Evolutionary conservation across 768 basidiomycete species (phyloP), one percentile per base, ranked within the genome.

Genomic region (Clitopilus passeckerianus): DNA sequence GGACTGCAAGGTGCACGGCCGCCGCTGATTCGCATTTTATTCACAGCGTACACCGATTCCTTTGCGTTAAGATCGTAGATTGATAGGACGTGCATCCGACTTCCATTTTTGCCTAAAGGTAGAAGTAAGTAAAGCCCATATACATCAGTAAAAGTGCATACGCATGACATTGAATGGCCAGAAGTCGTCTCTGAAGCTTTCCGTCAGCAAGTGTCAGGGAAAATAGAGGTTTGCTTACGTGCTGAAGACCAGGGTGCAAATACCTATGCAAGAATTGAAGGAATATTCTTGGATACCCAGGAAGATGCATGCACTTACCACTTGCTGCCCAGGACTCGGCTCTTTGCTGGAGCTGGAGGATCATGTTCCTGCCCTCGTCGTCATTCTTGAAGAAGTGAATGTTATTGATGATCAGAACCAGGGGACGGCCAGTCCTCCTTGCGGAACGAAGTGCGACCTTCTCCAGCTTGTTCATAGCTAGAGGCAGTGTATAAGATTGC

Each of bases 251-350:
- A 92, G 78, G 6, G 90, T 93, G 59, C 89, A 70, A 55, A 91
- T 87, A 15, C 89, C 89, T 88, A 30, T n/a, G 41, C 60, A 34
- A 24, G 14, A n/a, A 9, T 14, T n/a, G n/a, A 27, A 30, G 50
- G 22, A 50, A 34, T 56, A 50, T 23, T 41, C 14, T 56, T 41
- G 37, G 33, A 62, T 20, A 64, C 27, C 5, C n/a, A 34, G 35
- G 50, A 46, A 56, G 16, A 58, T 54, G 58, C 35, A 52, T 41
- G 60, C 60, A 68, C 81, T 63, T 62, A 88, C 90, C 84, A 70
- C 87, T 85, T 10, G 89, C 87, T 5, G 89, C 86, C 92, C 95
- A 95, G 6, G 86, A 74, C 69, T 95, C 93, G 5, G 91, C 93
- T 58, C 86, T 81, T 67, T 91, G 91, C 68, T 95, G 94, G 16